phyloP scores from a whole-genome alignment of 352 stramenopile genomes.

The Phytopythium boreale region DNA sequence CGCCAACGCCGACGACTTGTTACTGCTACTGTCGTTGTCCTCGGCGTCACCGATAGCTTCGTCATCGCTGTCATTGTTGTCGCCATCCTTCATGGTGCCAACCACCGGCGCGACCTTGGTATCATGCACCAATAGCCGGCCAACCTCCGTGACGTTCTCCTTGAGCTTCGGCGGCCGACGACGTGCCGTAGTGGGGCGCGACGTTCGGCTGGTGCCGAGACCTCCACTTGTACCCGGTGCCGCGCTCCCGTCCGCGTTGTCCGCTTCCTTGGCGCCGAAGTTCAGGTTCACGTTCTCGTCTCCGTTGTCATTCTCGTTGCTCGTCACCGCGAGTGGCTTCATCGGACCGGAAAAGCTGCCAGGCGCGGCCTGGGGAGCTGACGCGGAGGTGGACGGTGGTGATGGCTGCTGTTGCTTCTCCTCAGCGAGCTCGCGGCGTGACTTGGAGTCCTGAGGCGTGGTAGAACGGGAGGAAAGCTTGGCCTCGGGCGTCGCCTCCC shows the following conservation, averaged over 20 bases:
- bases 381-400: not conserved
- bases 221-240: constrained; percentile 48
- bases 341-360: constrained; percentile 53
- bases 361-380: constrained; percentile 12
- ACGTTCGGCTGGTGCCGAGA: constrained; percentile 60
- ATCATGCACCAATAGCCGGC: constrained; percentile 64
- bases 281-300: constrained; percentile 30
- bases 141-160: constrained; percentile 81
- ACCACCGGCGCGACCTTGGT: constrained; percentile 73
- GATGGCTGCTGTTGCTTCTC: constrained; percentile 21
- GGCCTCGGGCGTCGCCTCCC: constrained; percentile 48
- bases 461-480: constrained; percentile 54
- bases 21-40: constrained; percentile 30
- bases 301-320: constrained; percentile 50
- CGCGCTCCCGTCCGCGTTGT: constrained; percentile 19
- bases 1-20: constrained; percentile 23
- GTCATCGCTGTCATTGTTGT: constrained; percentile 78
- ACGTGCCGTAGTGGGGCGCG: constrained; percentile 82
- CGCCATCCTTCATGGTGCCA: constrained; percentile 83
- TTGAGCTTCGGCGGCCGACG: constrained; percentile 85
- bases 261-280: constrained; percentile 48
- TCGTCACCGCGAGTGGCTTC: constrained; percentile 54
- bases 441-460: constrained; percentile 59
- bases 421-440: constrained; percentile 20
- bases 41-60: constrained; percentile 35